A percentile compares a stretch with the other conserved stretches of the same genome.
Evolutionary conservation across 371 early-diverging fungal species (phyloP).

Genomic region (Mortierella sp.): DNA sequence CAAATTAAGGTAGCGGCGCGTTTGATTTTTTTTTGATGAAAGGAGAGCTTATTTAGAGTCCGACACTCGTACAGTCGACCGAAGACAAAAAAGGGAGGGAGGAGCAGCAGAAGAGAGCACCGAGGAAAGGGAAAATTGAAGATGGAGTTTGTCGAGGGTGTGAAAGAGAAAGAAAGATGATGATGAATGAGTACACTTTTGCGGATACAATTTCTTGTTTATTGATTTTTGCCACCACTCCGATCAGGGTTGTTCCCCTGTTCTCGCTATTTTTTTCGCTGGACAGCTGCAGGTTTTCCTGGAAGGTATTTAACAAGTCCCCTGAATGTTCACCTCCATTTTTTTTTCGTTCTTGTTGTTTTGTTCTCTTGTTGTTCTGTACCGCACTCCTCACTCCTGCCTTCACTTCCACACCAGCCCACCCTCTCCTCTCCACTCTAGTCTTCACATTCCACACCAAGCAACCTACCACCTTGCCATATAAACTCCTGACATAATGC

Average conservation of each 20-base stretch:
- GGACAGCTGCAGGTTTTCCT: not conserved
- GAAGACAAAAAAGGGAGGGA: not conserved
- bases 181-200: not conserved
- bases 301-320: too few relatives aligned
- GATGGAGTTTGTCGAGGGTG: not conserved
- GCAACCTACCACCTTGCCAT: not conserved
- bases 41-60: not conserved
- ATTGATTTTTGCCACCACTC: not conserved
- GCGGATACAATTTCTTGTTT: not conserved
- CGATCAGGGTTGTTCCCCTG: not conserved
- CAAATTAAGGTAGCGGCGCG: not conserved
- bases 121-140: not conserved
- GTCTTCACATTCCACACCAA: too few relatives aligned
- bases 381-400: not conserved
- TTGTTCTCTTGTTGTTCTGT: not conserved
- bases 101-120: not conserved
- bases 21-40: not conserved
- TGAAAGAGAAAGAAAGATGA: not conserved
- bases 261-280: not conserved
- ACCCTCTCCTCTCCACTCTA: not conserved
- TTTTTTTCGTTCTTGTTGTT: not conserved
- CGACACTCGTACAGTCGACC: not conserved
- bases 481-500: slow-evolving; percentile 8
- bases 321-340: too few relatives aligned
- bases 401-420: too few relatives aligned